A percentile compares a stretch with the other conserved stretches of the same genome.
Evolutionary conservation across 768 basidiomycete species (phyloP).

Genomic region (Dendrothele bispora): DNA sequence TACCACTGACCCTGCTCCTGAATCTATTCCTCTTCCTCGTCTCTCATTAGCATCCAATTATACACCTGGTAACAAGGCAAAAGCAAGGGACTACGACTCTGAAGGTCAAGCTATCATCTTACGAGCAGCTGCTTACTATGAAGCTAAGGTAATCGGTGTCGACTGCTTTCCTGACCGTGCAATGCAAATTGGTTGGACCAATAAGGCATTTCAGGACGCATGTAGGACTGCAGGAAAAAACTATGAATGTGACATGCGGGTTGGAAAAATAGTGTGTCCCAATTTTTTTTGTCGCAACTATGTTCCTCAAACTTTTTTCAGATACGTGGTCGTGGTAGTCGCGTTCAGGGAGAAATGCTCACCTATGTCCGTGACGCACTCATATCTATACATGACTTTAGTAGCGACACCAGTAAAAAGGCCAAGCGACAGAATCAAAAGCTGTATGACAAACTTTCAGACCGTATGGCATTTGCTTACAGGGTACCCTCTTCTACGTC

Average conservation of each 20-base stretch:
- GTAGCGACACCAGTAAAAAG: neutral
- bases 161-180: neutral
- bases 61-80: neutral
- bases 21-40: too few species aligned
- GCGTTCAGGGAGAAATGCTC: neutral
- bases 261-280: neutral
- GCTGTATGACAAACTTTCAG: neutral
- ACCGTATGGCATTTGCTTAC: conserved; percentile 1
- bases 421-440: neutral
- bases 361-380: neutral
- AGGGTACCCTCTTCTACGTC: neutral
- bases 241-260: neutral
- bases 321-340: conserved; percentile 1
- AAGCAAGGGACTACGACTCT: neutral
- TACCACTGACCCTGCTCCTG: too few species aligned
- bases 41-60: too few species aligned
- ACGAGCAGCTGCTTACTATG: neutral
- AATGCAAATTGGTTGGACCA: neutral
- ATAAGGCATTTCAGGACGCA: neutral
- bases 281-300: neutral
- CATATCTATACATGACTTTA: neutral
- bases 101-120: neutral
- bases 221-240: neutral
- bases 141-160: neutral
- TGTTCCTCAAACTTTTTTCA: neutral